phyloP scores from a whole-genome alignment of 768 basidiomycete genomes.

The Pleurotus tuoliensis region DNA sequence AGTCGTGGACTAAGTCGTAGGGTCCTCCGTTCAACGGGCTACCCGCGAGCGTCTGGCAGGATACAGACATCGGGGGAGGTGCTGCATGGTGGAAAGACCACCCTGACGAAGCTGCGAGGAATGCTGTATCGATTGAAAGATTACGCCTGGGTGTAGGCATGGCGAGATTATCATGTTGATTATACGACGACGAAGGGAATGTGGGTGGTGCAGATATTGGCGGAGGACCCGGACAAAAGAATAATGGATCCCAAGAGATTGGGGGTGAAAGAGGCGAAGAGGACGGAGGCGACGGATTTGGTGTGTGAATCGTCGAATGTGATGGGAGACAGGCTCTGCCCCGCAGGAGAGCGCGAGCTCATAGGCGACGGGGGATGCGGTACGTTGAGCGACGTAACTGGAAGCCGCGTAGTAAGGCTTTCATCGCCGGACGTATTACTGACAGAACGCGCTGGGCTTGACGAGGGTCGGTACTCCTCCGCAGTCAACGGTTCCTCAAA shows the following conservation, averaged over 20 bases:
- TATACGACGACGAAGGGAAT: background rate
- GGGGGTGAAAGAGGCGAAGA: background rate
- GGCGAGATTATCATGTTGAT: background rate
- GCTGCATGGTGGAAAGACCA: too few relatives aligned
- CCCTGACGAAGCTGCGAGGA: background rate
- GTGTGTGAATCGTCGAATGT: background rate
- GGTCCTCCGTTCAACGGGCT: too few relatives aligned
- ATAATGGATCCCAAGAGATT: too few relatives aligned
- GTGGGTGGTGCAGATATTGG: background rate
- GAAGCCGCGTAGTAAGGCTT: conserved; percentile 25
- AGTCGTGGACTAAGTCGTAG: too few relatives aligned
- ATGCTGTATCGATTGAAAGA: conserved; percentile 3
- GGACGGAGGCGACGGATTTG: background rate
- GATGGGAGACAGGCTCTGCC: background rate
- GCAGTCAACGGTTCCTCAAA: conserved; percentile 73
- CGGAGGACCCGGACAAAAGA: background rate
- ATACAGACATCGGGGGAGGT: too few relatives aligned
- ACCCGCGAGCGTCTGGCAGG: too few relatives aligned
- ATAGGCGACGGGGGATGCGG: background rate
- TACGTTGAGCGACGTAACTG: background rate
- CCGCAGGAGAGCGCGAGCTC: background rate
- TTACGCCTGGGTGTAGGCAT: background rate
- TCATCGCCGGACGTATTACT: conserved; percentile 22
- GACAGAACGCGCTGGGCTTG: conserved; percentile 44
- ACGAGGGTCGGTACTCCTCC: conserved; percentile 62